A percentile compares a stretch with the other conserved stretches of the same genome.
Conservation (phyloP, 1,284 basidiomycete species). For the Leccinum pachyderme region DNA sequence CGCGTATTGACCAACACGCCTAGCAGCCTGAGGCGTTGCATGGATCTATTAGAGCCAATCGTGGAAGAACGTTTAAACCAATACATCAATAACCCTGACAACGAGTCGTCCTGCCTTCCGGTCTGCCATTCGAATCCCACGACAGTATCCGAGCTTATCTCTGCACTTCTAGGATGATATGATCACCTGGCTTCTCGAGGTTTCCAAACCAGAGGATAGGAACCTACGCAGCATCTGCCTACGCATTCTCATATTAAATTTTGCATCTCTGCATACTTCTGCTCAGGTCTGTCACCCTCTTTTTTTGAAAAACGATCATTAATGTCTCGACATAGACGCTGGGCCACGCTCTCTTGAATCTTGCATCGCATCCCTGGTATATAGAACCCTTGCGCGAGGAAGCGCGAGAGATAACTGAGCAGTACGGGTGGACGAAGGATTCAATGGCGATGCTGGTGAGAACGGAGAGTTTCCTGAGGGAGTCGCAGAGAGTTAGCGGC, state of each 20-base stretch:
- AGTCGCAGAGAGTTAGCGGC: conserved; percentile 37
- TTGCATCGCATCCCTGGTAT: conserved; percentile 39
- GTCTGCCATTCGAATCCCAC: conserved; percentile 21
- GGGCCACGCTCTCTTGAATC: conserved; percentile 37
- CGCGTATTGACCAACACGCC: conserved; percentile 35
- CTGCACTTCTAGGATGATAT: conserved; percentile 39
- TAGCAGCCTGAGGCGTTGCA: conserved; percentile 33
- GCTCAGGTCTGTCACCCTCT: conserved; percentile 34
- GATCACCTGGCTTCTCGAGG: conserved; percentile 47
- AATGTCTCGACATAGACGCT: conserved; percentile 30
- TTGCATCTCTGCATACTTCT: conserved; percentile 42
- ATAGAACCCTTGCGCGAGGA: conserved; percentile 39
- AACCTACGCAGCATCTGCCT: conserved; percentile 34
- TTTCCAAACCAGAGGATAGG: conserved; percentile 31
- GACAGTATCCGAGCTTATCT: conserved; percentile 7
- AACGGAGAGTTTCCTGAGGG: conserved; percentile 44
- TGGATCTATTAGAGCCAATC: conserved; percentile 29
- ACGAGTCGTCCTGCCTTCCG: conserved; percentile 18
- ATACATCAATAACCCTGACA: conserved; percentile 14
- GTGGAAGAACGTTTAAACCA: conserved; percentile 33
- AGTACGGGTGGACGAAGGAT: conserved; percentile 38
- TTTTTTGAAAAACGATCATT: not conserved
- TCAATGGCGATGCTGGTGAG: conserved; percentile 35
- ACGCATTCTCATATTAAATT: conserved; percentile 44
- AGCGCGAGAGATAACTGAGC: conserved; percentile 28